Base-by-base conservation (phyloP, 2,329 filamentous ascomycete species). In the Talaromyces piceae region DNA sequence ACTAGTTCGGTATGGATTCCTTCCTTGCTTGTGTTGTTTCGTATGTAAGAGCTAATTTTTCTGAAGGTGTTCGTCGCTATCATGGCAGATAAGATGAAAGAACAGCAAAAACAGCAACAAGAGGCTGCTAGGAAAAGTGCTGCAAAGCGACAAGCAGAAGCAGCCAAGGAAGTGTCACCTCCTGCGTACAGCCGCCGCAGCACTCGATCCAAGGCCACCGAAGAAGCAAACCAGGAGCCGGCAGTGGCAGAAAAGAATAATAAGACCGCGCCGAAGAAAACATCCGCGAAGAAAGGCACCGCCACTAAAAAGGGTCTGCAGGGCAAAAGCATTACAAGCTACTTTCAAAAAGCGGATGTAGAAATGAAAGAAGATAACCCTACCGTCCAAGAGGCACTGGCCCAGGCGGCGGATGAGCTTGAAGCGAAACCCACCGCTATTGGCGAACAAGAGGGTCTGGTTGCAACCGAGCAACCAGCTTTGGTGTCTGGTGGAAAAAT, bases 401-500 rank as follows among this genome's bases (percentile, higher is more conserved):
- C 79, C 52, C 75, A 82, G 55, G 80, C 79, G 5, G 79, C 77
- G 0, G 75, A 78, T 37, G 78, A 81, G 43, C 74, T 77, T 45
- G 77, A 79, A 48, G 73, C 80, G 5, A 77, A 82, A 49, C 75
- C 80, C 3, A 74, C 77, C n/a, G 79, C 79, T 20, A 72, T 85
- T 51, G 81, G 82, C 23, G 76, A 81, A 47, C 81, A 84, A 58
- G 78, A 90, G 49, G 52, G 52, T 12, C 69, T 96, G 13, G 78
- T 83, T 51, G 88, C 94, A 66, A 91, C 91, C 0, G 78, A 86
- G 55, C 93, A 98, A 64, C 93, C 93, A 0, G 83, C 85, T 56
- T 82, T 90, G 53, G 83, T 98, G 60, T 83, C 85, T 0, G 89
- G 89, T 4, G 93, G 93, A 1, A 86, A 84, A 3, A 97, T 98